Evolutionary conservation across 306 rosid genomes (phyloP), one percentile per base, ranked within the genome.

Genomic region (Cajanus cajan): DNA sequence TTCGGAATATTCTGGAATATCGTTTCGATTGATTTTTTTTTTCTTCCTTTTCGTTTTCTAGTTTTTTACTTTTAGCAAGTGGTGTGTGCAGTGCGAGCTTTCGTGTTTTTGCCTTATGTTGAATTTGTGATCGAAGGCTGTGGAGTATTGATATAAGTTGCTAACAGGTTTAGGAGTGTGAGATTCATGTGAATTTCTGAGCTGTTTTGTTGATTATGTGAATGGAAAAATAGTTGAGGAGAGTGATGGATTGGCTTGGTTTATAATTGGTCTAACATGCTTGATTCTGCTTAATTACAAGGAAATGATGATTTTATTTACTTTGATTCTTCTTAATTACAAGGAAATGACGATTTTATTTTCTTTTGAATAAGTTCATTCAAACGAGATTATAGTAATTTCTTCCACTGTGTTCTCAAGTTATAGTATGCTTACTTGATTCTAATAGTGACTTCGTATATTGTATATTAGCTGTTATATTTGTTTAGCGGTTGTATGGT

Each of bases 121-220:
- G 63, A 62, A 31, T 44, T 63, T 65, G 71, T 33, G 76, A 64
- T 82, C 15, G 75, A 48, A 69, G 72, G 72, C 41, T 68, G 59
- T 65, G 19, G 37, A 40, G 61, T 75, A 4, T 59, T 58, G 55
- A 13, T 58, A 18, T 31, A 66, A 78, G 57, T 72, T 55, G 36
- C 41, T 44, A 11, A 74, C 52, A 78, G 13, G 41, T 19, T 21
- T 45, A 44, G 80, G 57, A 45, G 80, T 78, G 45, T 59, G 59
- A 73, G 44, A 28, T 78, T 67, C 73, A 51, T 64, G 74, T 64
- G 74, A 31, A 64, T 61, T 16, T 50, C 55, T 31, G 22, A 67
- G 59, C 31, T 13, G 14, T 68, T 68, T 61, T 73, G 28, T 51
- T 16, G 72, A 74, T 74, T 74, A 34, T 31, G 44, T 71, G 8